Conservation (phyloP, 805 yeast genomes). For the Starmerella apis region DNA sequence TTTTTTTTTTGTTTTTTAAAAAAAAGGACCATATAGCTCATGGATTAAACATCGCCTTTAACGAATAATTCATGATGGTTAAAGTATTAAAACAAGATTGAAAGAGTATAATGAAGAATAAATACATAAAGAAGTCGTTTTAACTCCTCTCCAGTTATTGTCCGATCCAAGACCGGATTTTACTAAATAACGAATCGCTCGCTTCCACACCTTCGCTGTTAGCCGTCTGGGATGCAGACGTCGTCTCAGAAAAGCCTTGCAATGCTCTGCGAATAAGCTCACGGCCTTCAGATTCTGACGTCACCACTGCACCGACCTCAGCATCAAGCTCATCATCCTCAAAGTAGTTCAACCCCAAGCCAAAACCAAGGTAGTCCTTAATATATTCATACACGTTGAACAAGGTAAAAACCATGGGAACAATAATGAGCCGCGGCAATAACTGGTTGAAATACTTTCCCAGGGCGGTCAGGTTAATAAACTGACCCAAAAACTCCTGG, state of each 20-base stretch:
- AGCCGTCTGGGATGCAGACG: neutral
- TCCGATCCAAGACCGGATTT: neutral
- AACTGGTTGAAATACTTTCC: constrained; percentile 62
- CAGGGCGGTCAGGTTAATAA: constrained; percentile 63
- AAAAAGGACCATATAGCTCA: no score
- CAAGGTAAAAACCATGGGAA: constrained; percentile 56
- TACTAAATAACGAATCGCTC: neutral
- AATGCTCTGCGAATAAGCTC: constrained; percentile 30
- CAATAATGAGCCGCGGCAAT: constrained; percentile 61
- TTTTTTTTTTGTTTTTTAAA: no score
- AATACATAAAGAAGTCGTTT: neutral
- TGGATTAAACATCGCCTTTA: no score
- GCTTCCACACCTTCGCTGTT: neutral
- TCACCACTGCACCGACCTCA: constrained; percentile 16
- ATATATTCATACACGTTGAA: constrained; percentile 60
- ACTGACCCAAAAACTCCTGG: constrained; percentile 63
- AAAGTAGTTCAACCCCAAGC: constrained; percentile 32
- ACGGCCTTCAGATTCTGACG: constrained; percentile 30
- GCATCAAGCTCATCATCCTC: constrained; percentile 29
- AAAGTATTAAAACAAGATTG: no score
- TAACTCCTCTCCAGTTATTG: neutral
- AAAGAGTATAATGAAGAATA: no score
- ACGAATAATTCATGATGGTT: no score
- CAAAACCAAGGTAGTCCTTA: constrained; percentile 37
- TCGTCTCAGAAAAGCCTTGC: constrained; percentile 17